Evolutionary conservation across 345 rosid genomes (phyloP), one percentile per base, ranked within the genome.

Genomic region (Eucalyptus brandiana): DNA sequence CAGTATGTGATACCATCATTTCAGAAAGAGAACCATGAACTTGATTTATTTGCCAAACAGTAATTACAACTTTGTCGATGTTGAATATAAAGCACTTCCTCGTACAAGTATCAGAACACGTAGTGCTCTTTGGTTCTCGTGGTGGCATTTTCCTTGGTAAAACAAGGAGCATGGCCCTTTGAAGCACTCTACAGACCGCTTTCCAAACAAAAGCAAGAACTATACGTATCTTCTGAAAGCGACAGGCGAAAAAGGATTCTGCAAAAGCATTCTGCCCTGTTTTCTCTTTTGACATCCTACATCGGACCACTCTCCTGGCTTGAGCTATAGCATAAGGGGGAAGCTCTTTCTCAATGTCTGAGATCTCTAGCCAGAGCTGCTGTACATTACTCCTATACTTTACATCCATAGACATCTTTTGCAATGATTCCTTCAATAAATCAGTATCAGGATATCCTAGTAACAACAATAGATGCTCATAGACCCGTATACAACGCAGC

Each of bases 241-340:
- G 87, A 88, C 88, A 89, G 88, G 87, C 7, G 91, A 54, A 88
- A 87, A 86, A 86, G 80, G 88, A 89, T 40, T 93, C 92, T 12
- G 86, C 89, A 67, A 76, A 86, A 86, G 86, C 86, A 87, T 88
- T 92, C 90, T 90, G 89, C 91, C 88, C 91, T 91, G 80, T 87
- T 87, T 86, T 94, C 91, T 89, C 87, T 47, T 90, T 89, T 89
- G 93, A 87, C 49, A 88, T 93, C 90, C 95, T 94, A 92, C 91
- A 92, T 87, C 98, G 93, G 88, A 95, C 98, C 89, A 96, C 93
- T 91, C 95, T 94, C 89, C 99, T 92, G 85, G 98, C 99, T 92
- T 93, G 97, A 86, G 95, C 93, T 87, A 97, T 94, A 87, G 97
- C 96, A 92, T 95, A 96, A 90, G 95, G 93, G 44, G 98, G 95